Base-by-base conservation (phyloP, 2,329 filamentous ascomycete species). In the Aspergillus viridinutans region DNA sequence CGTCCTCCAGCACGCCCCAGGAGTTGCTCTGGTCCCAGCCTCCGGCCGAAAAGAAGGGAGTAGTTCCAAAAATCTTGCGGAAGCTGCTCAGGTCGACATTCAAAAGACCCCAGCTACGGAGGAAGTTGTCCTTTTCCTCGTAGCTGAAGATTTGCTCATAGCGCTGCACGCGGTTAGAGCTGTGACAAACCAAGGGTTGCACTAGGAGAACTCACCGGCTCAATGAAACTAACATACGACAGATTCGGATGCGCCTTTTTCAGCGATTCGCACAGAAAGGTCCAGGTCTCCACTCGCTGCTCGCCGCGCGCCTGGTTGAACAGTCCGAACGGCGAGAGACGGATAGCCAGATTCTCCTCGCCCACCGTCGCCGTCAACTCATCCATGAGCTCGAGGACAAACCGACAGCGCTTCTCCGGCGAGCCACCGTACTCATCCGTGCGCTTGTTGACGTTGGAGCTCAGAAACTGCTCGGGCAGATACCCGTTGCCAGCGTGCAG, bases 21-120 rank as follows among this genome's bases (percentile, higher is more conserved):
- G 74, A 75, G 59, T 82, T 84, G 40, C 72, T 72, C 45, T 82
- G 74, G 52, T 80, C 73, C 69, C 79, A 85, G 0, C 82, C 82
- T 5, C 83, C 83, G 0, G 80, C 82, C 0, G 81, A 79, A 59
- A 85, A 77, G 69, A 85, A 83, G 0, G 81, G 82, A 0, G 81
- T 81, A 5, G 72, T 68, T 2, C 76, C 77, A 52, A 83, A 80
- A 57, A 85, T 84, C 10, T 75, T 61, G 21, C 81, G 78, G 63
- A 84, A 83, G 2, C 71, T 55, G 7, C 74, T 73, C 1, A 84
- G 72, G 47, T 79, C 75, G 21, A 82, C 74, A 3, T 76, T 67
- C 6, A 67, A 50, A 5, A 83, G 66, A 1, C 76, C 77, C 80
- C 80, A 83, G 5, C 75, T 77, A 26, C 70, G 55, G 3, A 84